Evolutionary conservation across 768 basidiomycete genomes (phyloP).

Genomic region (Gautieria morchelliformis): DNA sequence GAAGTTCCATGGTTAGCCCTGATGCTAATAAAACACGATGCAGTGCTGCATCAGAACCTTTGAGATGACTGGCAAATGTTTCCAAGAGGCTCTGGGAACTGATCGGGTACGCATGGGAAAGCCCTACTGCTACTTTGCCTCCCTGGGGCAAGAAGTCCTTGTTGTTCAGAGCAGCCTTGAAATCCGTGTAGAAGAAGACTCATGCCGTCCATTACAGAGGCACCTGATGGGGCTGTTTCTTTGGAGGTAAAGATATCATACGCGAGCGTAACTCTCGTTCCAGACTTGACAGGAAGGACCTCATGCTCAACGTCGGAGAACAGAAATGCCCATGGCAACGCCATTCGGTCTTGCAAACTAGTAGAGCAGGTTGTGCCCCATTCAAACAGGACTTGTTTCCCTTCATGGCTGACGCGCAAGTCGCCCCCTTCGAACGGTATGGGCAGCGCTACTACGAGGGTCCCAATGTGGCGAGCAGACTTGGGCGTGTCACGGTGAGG

Average conservation of each 20-base stretch:
- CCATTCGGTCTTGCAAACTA: neutral
- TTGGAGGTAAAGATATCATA: slow-evolving; percentile 16
- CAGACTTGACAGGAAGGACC: slow-evolving; percentile 25
- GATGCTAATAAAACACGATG: neutral
- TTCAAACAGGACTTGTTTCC: slow-evolving; percentile 4
- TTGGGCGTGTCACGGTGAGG: slow-evolving; percentile 12
- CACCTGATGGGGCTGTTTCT: neutral
- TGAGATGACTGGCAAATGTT: neutral
- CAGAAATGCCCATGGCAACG: slow-evolving; percentile 20
- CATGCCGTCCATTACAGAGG: neutral
- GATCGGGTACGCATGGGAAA: neutral
- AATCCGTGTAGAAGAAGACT: neutral
- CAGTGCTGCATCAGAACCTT: neutral
- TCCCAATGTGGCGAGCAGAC: slow-evolving; percentile 8
- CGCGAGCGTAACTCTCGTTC: slow-evolving; percentile 32
- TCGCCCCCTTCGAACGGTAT: slow-evolving; percentile 8
- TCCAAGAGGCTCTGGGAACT: neutral
- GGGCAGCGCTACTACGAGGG: slow-evolving; percentile 10
- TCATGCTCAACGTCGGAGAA: slow-evolving; percentile 35
- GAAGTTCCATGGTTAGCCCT: neutral
- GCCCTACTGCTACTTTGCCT: neutral
- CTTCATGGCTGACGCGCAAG: slow-evolving; percentile 6
- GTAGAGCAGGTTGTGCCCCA: neutral
- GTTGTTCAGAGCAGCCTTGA: neutral
- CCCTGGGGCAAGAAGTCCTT: neutral